Evolutionary conservation across 208 protist species (phyloP), one percentile per base, ranked within the genome.

Genomic region (Trypanosomatidae sp.): DNA sequence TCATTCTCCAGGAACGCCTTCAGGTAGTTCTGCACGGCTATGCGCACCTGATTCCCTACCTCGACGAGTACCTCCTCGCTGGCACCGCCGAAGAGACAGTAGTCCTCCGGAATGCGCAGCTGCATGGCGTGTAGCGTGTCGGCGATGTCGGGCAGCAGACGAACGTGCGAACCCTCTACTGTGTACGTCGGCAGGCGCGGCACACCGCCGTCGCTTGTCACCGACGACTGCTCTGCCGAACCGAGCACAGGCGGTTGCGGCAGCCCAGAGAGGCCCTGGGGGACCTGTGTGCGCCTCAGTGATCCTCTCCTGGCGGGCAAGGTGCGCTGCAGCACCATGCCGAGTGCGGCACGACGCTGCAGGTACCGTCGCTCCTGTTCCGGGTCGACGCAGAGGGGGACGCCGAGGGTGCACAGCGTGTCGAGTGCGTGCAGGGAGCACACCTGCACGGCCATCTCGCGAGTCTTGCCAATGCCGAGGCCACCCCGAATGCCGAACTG

Each of bases 351-450:
- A n/a, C 91, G 82, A 43, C 73, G 71, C 58, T 70, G 71, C 43
- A 95, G 36, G 72, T 87, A 91, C 15, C 55, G 62, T 5, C 68
- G 62, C 81, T 95, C 81, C 62, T 72, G 66, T 46, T n/a, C 74
- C 5, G 75, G 43, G 52, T 93, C 80, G 15, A 59, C 49, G 73
- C 76, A 93, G 33, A 96, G 66, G 25, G 88, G 88, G 30, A 89
- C 69, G 43, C 79, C 79, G 9, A 95, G 80, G 0, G 79, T 41
- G 60, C 76, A 85, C 28, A 96, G 78, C 4, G 77, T 86, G 71
- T 96, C 92, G 36, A 96, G 62, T 4, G 90, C 89, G 64, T 96
- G 86, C 64, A 95, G 60, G 19, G 86, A 79, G 59, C 84, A 89
- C 6, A 96, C 73, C 68, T 85, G 80, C 71, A 94, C 81, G 13